These are phyloP conservation scores for Podaxis carcinomalis DNA, from an alignment of 768 basidiomycete genomes.

Conservation along the genomic window DNA sequence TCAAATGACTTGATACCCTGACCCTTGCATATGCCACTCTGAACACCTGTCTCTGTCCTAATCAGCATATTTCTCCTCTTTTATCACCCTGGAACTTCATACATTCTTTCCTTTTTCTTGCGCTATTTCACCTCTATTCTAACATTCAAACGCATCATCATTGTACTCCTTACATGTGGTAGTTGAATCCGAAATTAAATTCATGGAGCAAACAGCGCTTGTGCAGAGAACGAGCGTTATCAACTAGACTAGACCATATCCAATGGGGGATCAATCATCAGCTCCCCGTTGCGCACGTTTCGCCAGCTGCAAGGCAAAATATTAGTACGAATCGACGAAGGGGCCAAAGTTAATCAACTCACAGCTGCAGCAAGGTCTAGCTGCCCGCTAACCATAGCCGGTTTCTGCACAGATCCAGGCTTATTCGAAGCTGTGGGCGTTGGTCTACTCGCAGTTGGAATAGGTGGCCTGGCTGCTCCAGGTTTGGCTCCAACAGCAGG, in stretches of 20 bases:
- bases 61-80: not conserved
- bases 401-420: slow-evolving; percentile 35
- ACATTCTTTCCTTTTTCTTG: not conserved
- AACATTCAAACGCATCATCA: not conserved
- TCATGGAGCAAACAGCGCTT: not conserved
- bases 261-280: slow-evolving; percentile 28
- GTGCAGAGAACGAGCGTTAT: not conserved
- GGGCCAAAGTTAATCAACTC: slow-evolving; percentile 26
- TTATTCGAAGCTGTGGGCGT: slow-evolving; percentile 33
- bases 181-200: not conserved
- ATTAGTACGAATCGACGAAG: not conserved
- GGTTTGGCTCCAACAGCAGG: slow-evolving; percentile 36
- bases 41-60: not conserved
- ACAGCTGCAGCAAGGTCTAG: slow-evolving; percentile 83
- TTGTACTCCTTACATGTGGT: not conserved
- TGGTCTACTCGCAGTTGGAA: slow-evolving; percentile 56
- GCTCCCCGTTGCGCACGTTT: slow-evolving; percentile 68
- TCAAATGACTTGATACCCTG: not conserved
- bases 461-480: slow-evolving; percentile 46
- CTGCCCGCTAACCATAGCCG: slow-evolving; percentile 48
- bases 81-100: not conserved
- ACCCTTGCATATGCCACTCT: not conserved
- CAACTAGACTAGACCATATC: not conserved
- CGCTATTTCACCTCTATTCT: not conserved
- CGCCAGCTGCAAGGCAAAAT: slow-evolving; percentile 49